Conservation (phyloP, 768 basidiomycete species). For the Leccinum rimulosum region DNA sequence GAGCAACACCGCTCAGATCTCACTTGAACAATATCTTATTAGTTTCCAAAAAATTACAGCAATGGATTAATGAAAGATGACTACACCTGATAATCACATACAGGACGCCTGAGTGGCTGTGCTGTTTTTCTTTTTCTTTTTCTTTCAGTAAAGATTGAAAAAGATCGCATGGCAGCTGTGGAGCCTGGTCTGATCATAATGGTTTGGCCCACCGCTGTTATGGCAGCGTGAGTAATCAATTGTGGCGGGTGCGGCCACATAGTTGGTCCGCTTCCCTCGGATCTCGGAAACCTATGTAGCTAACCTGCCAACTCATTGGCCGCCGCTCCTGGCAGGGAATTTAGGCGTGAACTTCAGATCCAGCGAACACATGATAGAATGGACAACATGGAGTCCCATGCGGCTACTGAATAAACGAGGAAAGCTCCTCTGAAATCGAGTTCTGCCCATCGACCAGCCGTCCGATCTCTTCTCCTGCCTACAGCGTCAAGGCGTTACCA, state of each 20-base stretch:
- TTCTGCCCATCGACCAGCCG: constrained; percentile 31
- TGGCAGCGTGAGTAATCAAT: neutral
- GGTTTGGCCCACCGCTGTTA: neutral
- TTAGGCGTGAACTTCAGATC: neutral
- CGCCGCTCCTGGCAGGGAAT: neutral
- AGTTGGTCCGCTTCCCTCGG: neutral
- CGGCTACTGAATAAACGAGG: constrained; percentile 22
- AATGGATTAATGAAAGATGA: neutral
- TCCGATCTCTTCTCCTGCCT: constrained; percentile 29
- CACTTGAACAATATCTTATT: neutral
- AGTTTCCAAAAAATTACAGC: neutral
- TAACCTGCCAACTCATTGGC: neutral
- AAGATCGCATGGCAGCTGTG: constrained; percentile 1
- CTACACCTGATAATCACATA: neutral
- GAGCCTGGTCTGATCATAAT: neutral
- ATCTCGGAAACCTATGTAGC: neutral
- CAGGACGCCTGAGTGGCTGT: neutral
- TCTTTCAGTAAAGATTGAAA: neutral
- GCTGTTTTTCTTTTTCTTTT: neutral
- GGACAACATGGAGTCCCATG: neutral
- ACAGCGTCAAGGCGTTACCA: neutral
- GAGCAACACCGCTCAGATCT: neutral
- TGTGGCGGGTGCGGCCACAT: neutral
- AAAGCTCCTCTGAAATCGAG: constrained; percentile 20
- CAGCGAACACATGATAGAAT: constrained; percentile 7